phyloP scores from a whole-genome alignment of 345 rosid species.

The Cardamine chenopodiifolia region DNA sequence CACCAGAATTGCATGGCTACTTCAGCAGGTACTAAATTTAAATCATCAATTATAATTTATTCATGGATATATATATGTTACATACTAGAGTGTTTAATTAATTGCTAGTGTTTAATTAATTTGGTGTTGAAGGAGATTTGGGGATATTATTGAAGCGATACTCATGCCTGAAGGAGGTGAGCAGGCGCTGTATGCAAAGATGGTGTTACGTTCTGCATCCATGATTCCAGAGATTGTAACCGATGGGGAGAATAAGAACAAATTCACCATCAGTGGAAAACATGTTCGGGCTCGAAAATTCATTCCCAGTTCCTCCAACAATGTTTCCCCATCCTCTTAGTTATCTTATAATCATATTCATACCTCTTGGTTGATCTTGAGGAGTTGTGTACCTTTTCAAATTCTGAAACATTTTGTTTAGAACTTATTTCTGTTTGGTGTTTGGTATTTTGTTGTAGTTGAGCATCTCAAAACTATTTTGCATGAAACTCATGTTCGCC shows the following conservation, averaged over 20 bases:
- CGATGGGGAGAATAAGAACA: conserved; percentile 45
- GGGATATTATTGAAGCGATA: conserved; percentile 55
- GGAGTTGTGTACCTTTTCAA: not conserved
- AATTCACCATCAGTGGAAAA: conserved; percentile 70
- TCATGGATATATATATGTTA: not conserved
- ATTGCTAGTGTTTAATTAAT: not conserved
- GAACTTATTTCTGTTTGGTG: not conserved
- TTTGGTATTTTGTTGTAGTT: not conserved
- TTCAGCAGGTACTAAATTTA: conserved; percentile 52
- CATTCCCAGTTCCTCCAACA: conserved; percentile 34
- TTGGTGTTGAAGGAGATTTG: conserved; percentile 52
- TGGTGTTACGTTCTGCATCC: conserved; percentile 46
- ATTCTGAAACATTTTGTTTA: not conserved
- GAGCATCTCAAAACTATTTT: not conserved
- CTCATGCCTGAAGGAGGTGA: conserved; percentile 57
- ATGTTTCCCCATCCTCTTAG: conserved; percentile 9
- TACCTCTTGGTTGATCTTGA: not conserved
- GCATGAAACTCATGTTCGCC: conserved; percentile 3
- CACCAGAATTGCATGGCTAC: conserved; percentile 56
- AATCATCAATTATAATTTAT: not conserved
- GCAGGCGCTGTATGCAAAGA: conserved; percentile 58
- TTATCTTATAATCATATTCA: not conserved
- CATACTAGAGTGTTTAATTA: not conserved
- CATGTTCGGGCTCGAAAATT: conserved; percentile 70
- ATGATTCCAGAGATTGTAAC: conserved; percentile 42